Conservation (phyloP, 2,329 filamentous ascomycete genomes). For the Aspergillus awamori region DNA sequence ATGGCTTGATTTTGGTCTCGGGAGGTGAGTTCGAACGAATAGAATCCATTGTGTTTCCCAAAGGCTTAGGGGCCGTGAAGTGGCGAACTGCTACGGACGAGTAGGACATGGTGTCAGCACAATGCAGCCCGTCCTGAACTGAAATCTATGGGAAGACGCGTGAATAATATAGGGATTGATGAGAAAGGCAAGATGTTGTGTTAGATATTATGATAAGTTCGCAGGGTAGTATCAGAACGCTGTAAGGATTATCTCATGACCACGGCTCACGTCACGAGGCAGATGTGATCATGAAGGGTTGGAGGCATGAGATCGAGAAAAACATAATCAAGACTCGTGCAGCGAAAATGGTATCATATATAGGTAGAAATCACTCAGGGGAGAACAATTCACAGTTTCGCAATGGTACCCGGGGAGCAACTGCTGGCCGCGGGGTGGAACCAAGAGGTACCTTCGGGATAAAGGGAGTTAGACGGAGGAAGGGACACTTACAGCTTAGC, state of each 20-base stretch:
- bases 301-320: conserved; percentile 2
- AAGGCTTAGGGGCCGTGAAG: conserved; percentile 71
- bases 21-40: conserved; percentile 30
- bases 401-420: background rate
- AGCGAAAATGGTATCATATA: conserved; percentile 1
- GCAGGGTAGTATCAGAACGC: conserved; percentile 79
- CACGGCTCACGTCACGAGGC: conserved; percentile 16
- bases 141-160: conserved; percentile 70
- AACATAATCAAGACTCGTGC: conserved; percentile 2
- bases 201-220: conserved; percentile 93
- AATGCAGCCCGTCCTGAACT: conserved; percentile 26
- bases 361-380: background rate
- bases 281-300: conserved; percentile 8
- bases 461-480: conserved; percentile 4
- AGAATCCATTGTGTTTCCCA: conserved; percentile 68
- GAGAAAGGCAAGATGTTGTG: conserved; percentile 84
- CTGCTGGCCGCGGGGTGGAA: conserved; percentile 2
- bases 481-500: conserved; percentile 1
- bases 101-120: conserved; percentile 61
- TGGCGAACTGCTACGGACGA: conserved; percentile 67
- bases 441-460: conserved; percentile 5
- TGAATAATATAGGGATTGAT: conserved; percentile 77
- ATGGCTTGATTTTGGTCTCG: conserved; percentile 27
- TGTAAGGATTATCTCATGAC: conserved; percentile 49
- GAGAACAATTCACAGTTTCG: background rate